Evolutionary conservation across 805 yeast genomes (phyloP).

Genomic region (Priceomyces medius): DNA sequence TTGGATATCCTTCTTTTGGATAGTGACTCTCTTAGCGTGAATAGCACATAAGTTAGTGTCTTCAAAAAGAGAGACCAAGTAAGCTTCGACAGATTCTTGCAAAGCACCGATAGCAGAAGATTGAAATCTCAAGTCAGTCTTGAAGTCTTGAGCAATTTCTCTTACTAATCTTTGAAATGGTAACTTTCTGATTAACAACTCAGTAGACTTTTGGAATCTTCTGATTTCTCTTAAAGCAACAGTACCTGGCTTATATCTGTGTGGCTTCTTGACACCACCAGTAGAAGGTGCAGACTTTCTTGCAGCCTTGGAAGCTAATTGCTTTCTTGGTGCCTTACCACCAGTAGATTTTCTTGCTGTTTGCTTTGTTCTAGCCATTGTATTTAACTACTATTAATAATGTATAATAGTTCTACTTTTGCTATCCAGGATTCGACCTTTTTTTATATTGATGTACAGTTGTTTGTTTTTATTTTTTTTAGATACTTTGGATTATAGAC

Average conservation of each 20-base stretch:
- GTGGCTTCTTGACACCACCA: constrained; percentile 52
- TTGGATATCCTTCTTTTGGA: constrained; percentile 51
- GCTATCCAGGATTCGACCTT: background rate
- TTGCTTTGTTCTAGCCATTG: constrained; percentile 51
- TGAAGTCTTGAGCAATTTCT: constrained; percentile 51
- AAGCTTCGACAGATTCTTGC: constrained; percentile 51
- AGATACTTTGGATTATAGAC: background rate
- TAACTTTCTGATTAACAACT: constrained; percentile 48
- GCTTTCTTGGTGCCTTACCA: constrained; percentile 54
- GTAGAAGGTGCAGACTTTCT: constrained; percentile 51
- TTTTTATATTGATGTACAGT: constrained; percentile 4
- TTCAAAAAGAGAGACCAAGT: constrained; percentile 48
- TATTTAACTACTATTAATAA: constrained; percentile 7
- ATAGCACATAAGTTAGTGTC: constrained; percentile 53
- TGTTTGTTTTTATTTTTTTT: constrained; percentile 1
- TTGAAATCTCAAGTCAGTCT: constrained; percentile 50
- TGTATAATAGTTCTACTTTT: background rate
- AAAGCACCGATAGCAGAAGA: constrained; percentile 51
- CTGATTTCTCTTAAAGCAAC: constrained; percentile 52
- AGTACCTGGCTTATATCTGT: constrained; percentile 55
- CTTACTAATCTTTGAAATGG: constrained; percentile 52
- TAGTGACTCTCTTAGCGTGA: constrained; percentile 52
- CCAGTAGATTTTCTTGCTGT: constrained; percentile 53
- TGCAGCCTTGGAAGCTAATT: constrained; percentile 51
- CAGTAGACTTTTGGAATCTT: constrained; percentile 51